These are phyloP conservation scores for Desmodesmus armatus DNA, from an alignment of 139 green algal species.

Conservation along the genomic window DNA sequence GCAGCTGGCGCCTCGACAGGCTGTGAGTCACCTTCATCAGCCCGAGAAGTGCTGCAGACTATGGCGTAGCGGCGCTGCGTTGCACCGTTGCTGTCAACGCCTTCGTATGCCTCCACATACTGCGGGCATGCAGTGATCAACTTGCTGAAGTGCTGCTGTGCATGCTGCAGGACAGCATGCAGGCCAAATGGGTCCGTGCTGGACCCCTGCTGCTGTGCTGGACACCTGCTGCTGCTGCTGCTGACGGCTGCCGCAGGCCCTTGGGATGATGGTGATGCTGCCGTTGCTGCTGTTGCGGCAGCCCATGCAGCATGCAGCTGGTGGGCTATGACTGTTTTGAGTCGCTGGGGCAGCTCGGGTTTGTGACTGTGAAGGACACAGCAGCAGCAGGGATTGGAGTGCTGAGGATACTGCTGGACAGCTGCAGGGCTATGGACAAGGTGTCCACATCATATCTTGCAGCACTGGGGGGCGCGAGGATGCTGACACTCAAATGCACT, in stretches of 20 bases:
- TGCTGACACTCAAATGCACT: neutral
- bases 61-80: constrained; percentile 19
- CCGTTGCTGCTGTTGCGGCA: neutral
- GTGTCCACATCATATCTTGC: constrained; percentile 18
- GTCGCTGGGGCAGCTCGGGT: neutral
- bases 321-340: neutral
- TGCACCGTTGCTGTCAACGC: neutral
- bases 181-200: neutral
- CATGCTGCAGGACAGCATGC: neutral
- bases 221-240: constrained; percentile 38
- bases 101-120: constrained; percentile 22
- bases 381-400: neutral
- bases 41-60: neutral
- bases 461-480: neutral
- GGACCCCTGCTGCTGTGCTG: neutral
- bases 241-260: no score
- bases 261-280: neutral
- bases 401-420: neutral
- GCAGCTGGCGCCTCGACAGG: neutral
- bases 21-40: neutral
- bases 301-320: neutral
- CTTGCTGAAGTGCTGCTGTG: constrained; percentile 1
- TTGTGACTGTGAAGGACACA: neutral
- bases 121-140: constrained; percentile 9
- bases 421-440: neutral